Evolutionary conservation across 192 early-diverging fungal species (phyloP), one percentile per base, ranked within the genome.

Genomic region (Oehlia diaphana): DNA sequence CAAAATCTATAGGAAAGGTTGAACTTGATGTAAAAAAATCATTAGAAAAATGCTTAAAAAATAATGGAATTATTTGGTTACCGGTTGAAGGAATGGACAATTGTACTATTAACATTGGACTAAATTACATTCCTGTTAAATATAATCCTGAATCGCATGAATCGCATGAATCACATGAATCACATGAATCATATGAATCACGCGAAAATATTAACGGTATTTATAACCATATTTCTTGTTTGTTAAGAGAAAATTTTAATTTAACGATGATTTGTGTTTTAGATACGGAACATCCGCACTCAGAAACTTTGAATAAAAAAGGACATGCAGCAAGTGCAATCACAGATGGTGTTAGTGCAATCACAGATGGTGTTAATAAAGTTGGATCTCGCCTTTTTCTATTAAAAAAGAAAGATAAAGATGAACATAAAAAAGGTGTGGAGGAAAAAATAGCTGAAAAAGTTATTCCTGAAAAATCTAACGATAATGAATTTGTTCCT

Each of bases 271-370:
- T 71, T 47, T 68, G 21, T 71, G 3, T 33, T 28, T 62, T 82
- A 88, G 86, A 94, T 78, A 88, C 89, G 86, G 94, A 47, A 12
- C 44, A 44, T 44, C 1, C 44, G 44, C 88, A 88, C 81, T 91
- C 83, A 19, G 77, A 84, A 63, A 81, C 82, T 47, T 37, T 84
- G 28, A 78, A 81, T 9, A 53, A 72, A 7, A 79, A 62, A 42
- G 80, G 79, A 70, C 64, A 77, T 14, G 78, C 71, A 75, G 87
- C 76, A 82, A 89, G 80, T 85, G 87, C 70, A 80, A 84, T 47
- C 10, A 47, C 44, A 26, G 26, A 26, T 26, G 26, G 26, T 26
- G 26, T 26, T 26, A 89, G 80, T 85, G 87, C 70, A 80, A 84
- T 47, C 10, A 47, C 44, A 5, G 44, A 47, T 47, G 44, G 37